These are phyloP conservation scores for Citeromyces matritensis DNA, from an alignment of 805 yeast genomes.

Conservation along the genomic window DNA sequence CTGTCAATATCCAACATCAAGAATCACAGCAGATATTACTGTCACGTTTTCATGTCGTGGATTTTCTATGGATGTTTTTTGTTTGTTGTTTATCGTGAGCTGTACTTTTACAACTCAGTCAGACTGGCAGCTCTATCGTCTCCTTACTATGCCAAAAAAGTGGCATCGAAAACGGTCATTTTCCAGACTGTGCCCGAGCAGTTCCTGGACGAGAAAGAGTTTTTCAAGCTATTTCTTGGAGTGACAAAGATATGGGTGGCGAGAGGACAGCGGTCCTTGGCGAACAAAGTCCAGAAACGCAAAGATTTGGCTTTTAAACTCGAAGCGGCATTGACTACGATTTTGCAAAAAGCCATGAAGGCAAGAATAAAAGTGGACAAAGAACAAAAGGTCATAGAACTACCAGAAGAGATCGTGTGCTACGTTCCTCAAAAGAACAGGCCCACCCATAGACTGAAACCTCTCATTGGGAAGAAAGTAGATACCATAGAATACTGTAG, in stretches of 20 bases:
- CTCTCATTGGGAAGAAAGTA: conserved; percentile 37
- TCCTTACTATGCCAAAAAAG: conserved; percentile 61
- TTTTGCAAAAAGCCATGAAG: conserved; percentile 51
- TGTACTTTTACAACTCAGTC: conserved; percentile 60
- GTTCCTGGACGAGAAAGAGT: conserved; percentile 55
- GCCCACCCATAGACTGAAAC: conserved; percentile 33
- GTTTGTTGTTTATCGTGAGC: conserved; percentile 70
- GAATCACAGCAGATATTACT: conserved; percentile 51
- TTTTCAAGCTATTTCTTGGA: conserved; percentile 66
- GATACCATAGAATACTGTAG: conserved; percentile 47
- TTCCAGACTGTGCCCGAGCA: conserved; percentile 75
- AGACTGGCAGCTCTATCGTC: conserved; percentile 69
- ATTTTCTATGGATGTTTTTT: conserved; percentile 54
- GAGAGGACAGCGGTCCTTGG: conserved; percentile 42
- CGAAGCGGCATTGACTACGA: conserved; percentile 49
- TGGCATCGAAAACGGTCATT: conserved; percentile 70
- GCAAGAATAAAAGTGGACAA: conserved; percentile 49
- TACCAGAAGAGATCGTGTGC: conserved; percentile 29
- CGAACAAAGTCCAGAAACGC: conserved; percentile 41
- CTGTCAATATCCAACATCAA: conserved; percentile 68
- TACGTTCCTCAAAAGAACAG: conserved; percentile 55
- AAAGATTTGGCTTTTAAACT: conserved; percentile 40
- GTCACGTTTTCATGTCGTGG: conserved; percentile 78
- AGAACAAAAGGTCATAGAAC: conserved; percentile 34
- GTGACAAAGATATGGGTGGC: conserved; percentile 74